Conservation (phyloP, 768 basidiomycete genomes). For the Hebeloma cylindrosporum region DNA sequence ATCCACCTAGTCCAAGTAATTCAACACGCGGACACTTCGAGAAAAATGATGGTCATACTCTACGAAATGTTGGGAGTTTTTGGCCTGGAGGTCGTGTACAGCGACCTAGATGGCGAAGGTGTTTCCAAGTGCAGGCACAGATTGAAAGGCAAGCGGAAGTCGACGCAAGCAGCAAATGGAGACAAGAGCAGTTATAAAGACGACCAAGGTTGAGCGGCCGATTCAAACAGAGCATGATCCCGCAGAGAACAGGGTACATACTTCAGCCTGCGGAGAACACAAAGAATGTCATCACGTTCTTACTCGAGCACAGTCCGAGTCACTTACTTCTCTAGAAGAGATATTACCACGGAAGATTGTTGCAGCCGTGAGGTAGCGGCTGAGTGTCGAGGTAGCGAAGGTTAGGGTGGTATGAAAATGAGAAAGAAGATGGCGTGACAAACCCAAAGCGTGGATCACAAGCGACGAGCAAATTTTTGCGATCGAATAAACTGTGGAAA, state of each 20-base stretch:
- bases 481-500: slow-evolving; percentile 67
- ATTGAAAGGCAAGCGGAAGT: slow-evolving; percentile 3
- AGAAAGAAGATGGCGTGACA: slow-evolving; percentile 17
- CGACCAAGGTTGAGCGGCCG: slow-evolving; percentile 18
- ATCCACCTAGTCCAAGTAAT: slow-evolving; percentile 61
- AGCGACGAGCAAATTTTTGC: slow-evolving; percentile 77
- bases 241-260: slow-evolving; percentile 31
- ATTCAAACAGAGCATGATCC: slow-evolving; percentile 19
- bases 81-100: slow-evolving; percentile 71
- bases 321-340: slow-evolving; percentile 74
- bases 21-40: neutral
- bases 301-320: slow-evolving; percentile 9
- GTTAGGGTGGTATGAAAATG: slow-evolving; percentile 1
- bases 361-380: slow-evolving; percentile 85
- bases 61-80: slow-evolving; percentile 74
- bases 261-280: slow-evolving; percentile 45
- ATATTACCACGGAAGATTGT: slow-evolving; percentile 86
- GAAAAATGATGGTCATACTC: slow-evolving; percentile 52
- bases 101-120: slow-evolving; percentile 56
- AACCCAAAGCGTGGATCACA: slow-evolving; percentile 80
- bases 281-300: slow-evolving; percentile 38
- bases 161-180: slow-evolving; percentile 20
- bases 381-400: slow-evolving; percentile 25
- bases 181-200: slow-evolving; percentile 19
- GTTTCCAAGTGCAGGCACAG: neutral